phyloP scores from a whole-genome alignment of 1,284 basidiomycete genomes.

The Marasmius tenuissimus region DNA sequence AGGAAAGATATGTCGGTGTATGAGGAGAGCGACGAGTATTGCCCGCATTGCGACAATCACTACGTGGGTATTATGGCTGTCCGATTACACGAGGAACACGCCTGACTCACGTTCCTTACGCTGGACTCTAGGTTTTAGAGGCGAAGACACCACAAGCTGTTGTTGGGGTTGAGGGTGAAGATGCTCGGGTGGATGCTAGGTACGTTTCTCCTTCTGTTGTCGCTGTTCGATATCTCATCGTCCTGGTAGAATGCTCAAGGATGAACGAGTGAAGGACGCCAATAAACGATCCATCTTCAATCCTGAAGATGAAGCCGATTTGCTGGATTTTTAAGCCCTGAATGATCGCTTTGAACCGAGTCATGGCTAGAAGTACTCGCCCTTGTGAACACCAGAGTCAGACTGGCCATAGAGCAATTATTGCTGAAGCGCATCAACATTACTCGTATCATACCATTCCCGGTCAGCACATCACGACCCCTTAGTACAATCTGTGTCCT shows the following conservation, averaged over 20 bases:
- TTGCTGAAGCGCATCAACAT: too few relatives aligned
- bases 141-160: conserved; percentile 90
- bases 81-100: background rate
- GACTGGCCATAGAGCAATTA: too few relatives aligned
- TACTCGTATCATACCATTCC: too few relatives aligned
- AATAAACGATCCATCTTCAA: conserved; percentile 50
- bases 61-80: conserved; percentile 64
- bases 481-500: background rate
- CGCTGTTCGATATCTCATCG: background rate
- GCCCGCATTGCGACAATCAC: conserved; percentile 97
- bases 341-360: background rate
- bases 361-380: background rate
- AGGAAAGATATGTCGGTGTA: conserved; percentile 90
- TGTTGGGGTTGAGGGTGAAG: conserved; percentile 87
- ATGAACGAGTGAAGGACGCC: conserved; percentile 61
- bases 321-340: background rate
- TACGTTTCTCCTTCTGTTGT: conserved; percentile 34
- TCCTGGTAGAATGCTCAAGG: conserved; percentile 62
- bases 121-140: conserved; percentile 72
- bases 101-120: background rate
- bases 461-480: background rate
- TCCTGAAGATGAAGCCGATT: conserved; percentile 25
- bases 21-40: conserved; percentile 97
- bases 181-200: conserved; percentile 85
- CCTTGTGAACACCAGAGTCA: too few relatives aligned